Percentiles rank a stretch among this genome's conserved stretches.
Conservation (phyloP, 2,329 filamentous ascomycete genomes). For the Trichocomaceae sp. region DNA sequence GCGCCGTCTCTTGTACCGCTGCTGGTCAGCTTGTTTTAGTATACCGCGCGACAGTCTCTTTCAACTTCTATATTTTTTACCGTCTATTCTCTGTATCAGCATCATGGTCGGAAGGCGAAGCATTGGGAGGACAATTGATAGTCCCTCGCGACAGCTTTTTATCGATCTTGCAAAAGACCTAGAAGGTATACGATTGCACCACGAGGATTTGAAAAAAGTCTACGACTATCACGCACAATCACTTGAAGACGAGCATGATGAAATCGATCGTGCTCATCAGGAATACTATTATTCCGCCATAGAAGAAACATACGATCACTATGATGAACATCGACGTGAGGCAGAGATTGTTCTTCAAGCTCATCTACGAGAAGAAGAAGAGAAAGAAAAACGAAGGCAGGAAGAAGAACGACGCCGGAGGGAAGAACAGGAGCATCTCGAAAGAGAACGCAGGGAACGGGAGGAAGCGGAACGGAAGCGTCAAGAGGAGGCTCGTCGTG, state of each 20-base stretch:
- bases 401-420: conserved; percentile 26
- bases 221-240: conserved; percentile 37
- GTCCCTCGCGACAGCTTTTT: conserved; percentile 36
- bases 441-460: conserved; percentile 22
- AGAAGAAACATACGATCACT: conserved; percentile 57
- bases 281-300: conserved; percentile 60
- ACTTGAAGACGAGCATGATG: conserved; percentile 56
- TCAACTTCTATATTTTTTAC: not conserved
- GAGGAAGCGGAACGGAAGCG: conserved; percentile 19
- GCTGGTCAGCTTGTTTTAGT: conserved; percentile 1
- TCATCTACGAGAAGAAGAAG: conserved; percentile 37
- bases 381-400: conserved; percentile 30
- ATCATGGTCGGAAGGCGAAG: conserved; percentile 11
- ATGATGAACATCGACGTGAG: conserved; percentile 56
- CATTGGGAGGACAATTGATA: conserved; percentile 24
- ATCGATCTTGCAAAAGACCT: conserved; percentile 36
- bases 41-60: not conserved
- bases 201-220: conserved; percentile 37
- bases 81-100: not conserved
- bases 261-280: conserved; percentile 56
- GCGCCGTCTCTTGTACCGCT: not conserved
- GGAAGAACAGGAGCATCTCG: conserved; percentile 28
- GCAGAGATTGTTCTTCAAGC: conserved; percentile 49
- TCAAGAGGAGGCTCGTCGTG: conserved; percentile 34
- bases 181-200: conserved; percentile 36